phyloP scores from a whole-genome alignment of 1,139 yeast genomes.

The Yamadazyma jaroonii region DNA sequence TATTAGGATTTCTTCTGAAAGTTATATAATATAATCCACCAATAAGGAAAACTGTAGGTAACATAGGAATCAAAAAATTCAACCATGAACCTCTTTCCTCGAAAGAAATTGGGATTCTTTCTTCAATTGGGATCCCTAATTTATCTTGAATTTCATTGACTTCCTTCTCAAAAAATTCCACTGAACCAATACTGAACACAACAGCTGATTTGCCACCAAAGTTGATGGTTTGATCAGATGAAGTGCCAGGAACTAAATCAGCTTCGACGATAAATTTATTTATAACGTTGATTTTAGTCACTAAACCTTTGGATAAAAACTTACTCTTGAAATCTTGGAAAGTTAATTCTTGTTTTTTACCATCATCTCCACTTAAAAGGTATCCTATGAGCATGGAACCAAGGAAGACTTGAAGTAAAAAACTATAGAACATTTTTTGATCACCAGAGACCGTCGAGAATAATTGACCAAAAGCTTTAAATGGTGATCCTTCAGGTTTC shows the following conservation, averaged over 20 bases:
- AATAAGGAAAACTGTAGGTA: constrained; percentile 68
- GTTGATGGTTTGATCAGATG: constrained; percentile 39
- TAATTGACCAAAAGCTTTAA: constrained; percentile 1
- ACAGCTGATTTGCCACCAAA: constrained; percentile 43
- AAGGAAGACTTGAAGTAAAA: neutral
- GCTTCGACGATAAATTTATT: constrained; percentile 80
- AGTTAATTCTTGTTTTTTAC: constrained; percentile 47
- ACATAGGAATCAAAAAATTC: constrained; percentile 54
- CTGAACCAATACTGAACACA: constrained; percentile 69
- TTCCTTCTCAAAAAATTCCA: constrained; percentile 70
- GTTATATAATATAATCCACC: constrained; percentile 74
- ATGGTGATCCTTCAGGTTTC: neutral
- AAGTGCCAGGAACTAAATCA: constrained; percentile 59
- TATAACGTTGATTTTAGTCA: constrained; percentile 69
- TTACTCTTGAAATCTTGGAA: constrained; percentile 89
- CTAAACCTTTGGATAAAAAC: constrained; percentile 81
- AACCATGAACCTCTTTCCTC: constrained; percentile 59
- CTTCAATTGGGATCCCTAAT: constrained; percentile 54
- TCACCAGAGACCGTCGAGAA: neutral
- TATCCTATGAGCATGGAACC: neutral
- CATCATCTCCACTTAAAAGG: neutral
- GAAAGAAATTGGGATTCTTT: constrained; percentile 63
- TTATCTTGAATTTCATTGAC: constrained; percentile 61
- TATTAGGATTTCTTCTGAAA: constrained; percentile 50
- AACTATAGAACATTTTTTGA: neutral